Conservation (phyloP, 2,329 filamentous ascomycete genomes). For the Alternaria brassicicola region DNA sequence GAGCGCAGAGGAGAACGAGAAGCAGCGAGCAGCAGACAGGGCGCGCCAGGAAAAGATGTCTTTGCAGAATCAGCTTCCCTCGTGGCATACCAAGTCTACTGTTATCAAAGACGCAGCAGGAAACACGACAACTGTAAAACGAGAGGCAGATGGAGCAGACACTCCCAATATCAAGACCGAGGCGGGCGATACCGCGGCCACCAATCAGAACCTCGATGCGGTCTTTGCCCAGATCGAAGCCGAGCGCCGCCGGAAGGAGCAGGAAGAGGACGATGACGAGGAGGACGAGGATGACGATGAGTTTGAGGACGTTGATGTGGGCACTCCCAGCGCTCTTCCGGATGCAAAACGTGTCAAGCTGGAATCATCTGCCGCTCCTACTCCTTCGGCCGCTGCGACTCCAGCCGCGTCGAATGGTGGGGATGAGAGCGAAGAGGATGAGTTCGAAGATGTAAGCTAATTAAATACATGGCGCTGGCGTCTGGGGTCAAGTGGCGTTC, state of each 20-base stretch:
- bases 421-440: slow-evolving; percentile 55
- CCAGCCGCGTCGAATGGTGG: slow-evolving; percentile 52
- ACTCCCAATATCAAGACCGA: slow-evolving; percentile 48
- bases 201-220: slow-evolving; percentile 65
- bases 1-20: slow-evolving; percentile 68
- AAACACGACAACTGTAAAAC: slow-evolving; percentile 41
- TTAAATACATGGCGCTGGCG: slow-evolving; percentile 24
- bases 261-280: slow-evolving; percentile 50
- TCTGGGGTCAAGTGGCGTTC: slow-evolving; percentile 1
- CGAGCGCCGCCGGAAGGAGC: slow-evolving; percentile 57
- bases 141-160: slow-evolving; percentile 48
- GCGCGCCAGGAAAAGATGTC: slow-evolving; percentile 70
- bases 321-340: slow-evolving; percentile 36
- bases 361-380: slow-evolving; percentile 54
- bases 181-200: slow-evolving; percentile 57
- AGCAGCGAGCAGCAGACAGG: slow-evolving; percentile 68
- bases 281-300: slow-evolving; percentile 13
- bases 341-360: slow-evolving; percentile 67
- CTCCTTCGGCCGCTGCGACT: slow-evolving; percentile 40
- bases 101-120: slow-evolving; percentile 60
- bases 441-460: slow-evolving; percentile 54
- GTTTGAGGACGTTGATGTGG: slow-evolving; percentile 45
- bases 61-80: slow-evolving; percentile 71
- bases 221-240: slow-evolving; percentile 71
- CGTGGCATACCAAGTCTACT: slow-evolving; percentile 75